phyloP scores from a whole-genome alignment of 2,329 filamentous ascomycete genomes.

The Sporothrix humicola region DNA sequence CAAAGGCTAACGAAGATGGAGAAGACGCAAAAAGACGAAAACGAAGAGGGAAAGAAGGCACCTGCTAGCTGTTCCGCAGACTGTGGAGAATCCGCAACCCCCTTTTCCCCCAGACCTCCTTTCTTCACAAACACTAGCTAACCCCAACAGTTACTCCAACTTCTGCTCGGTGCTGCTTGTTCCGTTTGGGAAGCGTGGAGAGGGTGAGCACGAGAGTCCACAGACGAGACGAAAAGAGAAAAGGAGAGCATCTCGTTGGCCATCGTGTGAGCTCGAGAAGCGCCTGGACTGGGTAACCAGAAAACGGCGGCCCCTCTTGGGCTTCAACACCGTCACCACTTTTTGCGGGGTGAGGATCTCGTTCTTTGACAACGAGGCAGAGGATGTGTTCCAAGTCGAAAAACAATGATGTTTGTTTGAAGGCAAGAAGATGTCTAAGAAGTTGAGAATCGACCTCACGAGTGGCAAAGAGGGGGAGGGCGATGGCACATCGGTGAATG shows the following conservation, averaged over 20 bases:
- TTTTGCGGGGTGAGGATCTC: conserved; percentile 7
- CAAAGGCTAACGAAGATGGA: conserved; percentile 5
- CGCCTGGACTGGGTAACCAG: background rate
- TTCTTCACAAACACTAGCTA: background rate
- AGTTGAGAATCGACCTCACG: background rate
- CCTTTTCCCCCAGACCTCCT: background rate
- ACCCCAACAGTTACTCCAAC: conserved; percentile 29
- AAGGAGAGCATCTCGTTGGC: background rate
- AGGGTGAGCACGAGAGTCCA: background rate
- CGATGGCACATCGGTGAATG: background rate
- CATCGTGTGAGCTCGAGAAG: background rate
- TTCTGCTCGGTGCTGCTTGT: conserved; percentile 8
- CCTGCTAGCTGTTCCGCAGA: conserved; percentile 10
- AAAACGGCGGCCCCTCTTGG: background rate
- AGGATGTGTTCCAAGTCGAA: conserved; percentile 6
- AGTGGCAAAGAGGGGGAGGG: background rate
- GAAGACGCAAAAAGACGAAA: background rate
- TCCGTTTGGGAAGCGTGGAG: conserved; percentile 12
- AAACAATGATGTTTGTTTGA: background rate
- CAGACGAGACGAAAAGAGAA: background rate
- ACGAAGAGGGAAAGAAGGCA: background rate
- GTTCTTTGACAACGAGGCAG: conserved; percentile 20
- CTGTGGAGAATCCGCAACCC: conserved; percentile 19
- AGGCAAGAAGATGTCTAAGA: background rate
- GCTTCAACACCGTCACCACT: background rate